Conservation (phyloP, 139 green algal species). For the Coelastrella sp. region DNA sequence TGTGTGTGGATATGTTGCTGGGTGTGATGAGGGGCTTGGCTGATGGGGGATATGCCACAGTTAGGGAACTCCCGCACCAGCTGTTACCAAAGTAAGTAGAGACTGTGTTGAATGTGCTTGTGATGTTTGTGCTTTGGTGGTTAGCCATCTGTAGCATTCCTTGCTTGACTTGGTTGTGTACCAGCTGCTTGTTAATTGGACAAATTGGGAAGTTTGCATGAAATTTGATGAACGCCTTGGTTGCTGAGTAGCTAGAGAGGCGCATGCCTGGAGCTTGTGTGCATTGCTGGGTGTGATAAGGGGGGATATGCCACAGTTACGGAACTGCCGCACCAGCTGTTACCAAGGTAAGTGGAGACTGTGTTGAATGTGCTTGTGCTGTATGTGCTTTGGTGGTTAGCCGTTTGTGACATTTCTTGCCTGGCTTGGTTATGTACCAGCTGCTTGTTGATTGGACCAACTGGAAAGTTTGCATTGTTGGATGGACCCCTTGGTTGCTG, state of each 20-base stretch:
- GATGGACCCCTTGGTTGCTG: neutral
- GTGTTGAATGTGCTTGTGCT: neutral
- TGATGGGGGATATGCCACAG: neutral
- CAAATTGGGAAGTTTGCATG: no score
- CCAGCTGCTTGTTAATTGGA: neutral
- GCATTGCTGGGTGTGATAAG: constrained; percentile 15
- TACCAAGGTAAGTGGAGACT: constrained; percentile 22
- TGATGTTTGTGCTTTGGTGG: neutral
- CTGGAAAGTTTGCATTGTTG: no score
- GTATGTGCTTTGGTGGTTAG: neutral
- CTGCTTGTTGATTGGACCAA: neutral
- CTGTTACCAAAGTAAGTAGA: constrained; percentile 37
- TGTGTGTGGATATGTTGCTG: neutral
- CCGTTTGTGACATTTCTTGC: neutral
- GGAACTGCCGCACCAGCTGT: constrained; percentile 34
- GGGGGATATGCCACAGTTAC: neutral
- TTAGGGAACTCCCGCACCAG: constrained; percentile 16
- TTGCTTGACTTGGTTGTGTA: neutral
- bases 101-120: neutral
- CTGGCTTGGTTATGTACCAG: neutral
- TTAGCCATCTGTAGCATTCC: neutral
- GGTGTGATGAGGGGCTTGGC: constrained; percentile 19
- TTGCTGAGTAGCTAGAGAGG: constrained; percentile 9
- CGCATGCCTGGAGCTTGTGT: neutral
- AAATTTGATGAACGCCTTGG: no score